Conservation (phyloP, 1,284 basidiomycete species). For the Tausonia pullulans region DNA sequence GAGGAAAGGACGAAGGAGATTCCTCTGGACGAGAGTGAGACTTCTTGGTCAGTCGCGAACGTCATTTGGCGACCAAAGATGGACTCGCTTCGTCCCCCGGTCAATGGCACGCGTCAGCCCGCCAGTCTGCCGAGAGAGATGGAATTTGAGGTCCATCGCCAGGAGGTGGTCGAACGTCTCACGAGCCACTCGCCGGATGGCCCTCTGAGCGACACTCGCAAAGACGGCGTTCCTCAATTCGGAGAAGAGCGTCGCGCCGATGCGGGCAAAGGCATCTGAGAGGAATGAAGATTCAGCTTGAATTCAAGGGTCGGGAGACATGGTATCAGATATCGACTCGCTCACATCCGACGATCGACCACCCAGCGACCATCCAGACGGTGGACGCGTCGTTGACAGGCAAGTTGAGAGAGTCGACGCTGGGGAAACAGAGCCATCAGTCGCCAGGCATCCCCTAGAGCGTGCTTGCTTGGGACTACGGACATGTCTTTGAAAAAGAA, state of each 20-base stretch:
- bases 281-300: conserved; percentile 9
- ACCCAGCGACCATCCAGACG: conserved; percentile 83
- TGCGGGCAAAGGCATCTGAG: conserved; percentile 77
- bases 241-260: conserved; percentile 78
- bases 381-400: conserved; percentile 65
- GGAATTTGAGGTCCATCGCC: conserved; percentile 83
- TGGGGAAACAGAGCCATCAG: too few relatives aligned
- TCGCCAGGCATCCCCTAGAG: too few relatives aligned
- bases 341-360: conserved; percentile 81
- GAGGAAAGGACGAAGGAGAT: conserved; percentile 92
- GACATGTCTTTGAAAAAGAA: conserved; percentile 79
- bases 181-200: conserved; percentile 83
- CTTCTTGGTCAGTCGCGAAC: background rate
- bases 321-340: conserved; percentile 17
- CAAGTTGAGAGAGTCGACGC: conserved; percentile 75
- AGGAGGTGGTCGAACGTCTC: conserved; percentile 90
- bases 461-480: background rate
- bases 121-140: conserved; percentile 86
- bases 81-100: conserved; percentile 78
- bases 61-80: background rate
- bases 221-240: conserved; percentile 94
- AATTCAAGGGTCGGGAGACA: background rate
- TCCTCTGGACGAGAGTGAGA: conserved; percentile 46
- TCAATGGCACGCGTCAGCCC: conserved; percentile 94
- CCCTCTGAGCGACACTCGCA: conserved; percentile 87